Conservation (phyloP, 2,329 filamentous ascomycete species). For the Nothomitra cinnamomea region DNA sequence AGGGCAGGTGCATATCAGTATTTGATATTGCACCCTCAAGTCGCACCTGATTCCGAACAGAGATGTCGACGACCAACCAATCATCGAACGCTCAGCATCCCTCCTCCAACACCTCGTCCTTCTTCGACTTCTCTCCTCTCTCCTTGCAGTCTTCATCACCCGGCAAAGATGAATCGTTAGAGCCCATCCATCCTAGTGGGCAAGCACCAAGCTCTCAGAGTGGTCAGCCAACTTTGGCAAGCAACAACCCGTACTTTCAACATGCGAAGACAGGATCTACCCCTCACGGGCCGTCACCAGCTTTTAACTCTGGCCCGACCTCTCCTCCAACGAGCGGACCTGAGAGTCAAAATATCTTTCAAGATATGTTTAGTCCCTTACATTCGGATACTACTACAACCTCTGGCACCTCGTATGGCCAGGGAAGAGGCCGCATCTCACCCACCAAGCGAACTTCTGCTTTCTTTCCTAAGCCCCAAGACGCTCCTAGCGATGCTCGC, state of each 20-base stretch:
- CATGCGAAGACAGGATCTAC: slow-evolving; percentile 1
- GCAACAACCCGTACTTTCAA: slow-evolving; percentile 2
- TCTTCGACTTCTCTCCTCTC: slow-evolving; percentile 4
- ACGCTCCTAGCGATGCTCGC: not conserved
- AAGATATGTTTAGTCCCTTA: slow-evolving; percentile 1
- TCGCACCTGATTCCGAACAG: not conserved
- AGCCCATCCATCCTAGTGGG: not conserved
- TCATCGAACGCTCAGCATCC: not conserved
- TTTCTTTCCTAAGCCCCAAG: not conserved
- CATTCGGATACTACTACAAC: not conserved
- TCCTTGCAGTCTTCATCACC: not conserved
- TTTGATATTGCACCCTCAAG: not conserved
- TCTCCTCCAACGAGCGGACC: not conserved
- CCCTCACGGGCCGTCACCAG: not conserved
- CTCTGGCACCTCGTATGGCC: not conserved
- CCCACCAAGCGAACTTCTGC: slow-evolving; percentile 1
- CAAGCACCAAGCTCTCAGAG: not conserved
- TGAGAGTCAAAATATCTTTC: not conserved
- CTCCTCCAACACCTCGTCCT: not conserved
- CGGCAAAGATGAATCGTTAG: not conserved
- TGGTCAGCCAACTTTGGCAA: not conserved
- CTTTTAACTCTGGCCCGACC: not conserved
- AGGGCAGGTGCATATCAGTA: too few relatives aligned
- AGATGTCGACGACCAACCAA: not conserved
- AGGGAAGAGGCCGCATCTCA: not conserved